phyloP scores from a whole-genome alignment of 495 filamentous ascomycete genomes.

The Neurospora sp. region DNA sequence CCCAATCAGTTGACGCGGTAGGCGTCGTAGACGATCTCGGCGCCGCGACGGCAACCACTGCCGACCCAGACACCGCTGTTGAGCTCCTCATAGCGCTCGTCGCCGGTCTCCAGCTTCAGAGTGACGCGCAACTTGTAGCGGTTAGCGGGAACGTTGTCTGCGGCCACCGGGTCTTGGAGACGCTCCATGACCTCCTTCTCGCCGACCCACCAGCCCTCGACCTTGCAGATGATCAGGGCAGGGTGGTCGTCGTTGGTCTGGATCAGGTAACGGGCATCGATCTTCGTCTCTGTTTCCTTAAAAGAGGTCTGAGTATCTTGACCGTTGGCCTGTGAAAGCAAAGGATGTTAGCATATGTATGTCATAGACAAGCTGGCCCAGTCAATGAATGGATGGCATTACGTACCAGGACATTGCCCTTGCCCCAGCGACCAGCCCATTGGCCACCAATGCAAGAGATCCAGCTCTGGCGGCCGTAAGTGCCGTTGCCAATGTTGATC shows the following conservation, averaged over 20 bases:
- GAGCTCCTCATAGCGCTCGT: conserved; percentile 16
- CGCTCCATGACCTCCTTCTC: conserved; percentile 22
- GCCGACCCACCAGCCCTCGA: conserved; percentile 21
- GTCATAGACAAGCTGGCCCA: background rate
- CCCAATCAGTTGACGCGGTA: conserved; percentile 17
- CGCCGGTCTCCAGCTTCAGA: conserved; percentile 22
- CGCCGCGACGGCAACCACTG: conserved; percentile 19
- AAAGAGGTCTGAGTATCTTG: conserved; percentile 19
- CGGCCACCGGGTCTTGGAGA: conserved; percentile 19
- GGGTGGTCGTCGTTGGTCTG: conserved; percentile 23
- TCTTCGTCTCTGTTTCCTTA: conserved; percentile 15
- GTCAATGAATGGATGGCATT: background rate
- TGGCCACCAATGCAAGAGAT: conserved; percentile 19
- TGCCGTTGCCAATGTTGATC: conserved; percentile 11
- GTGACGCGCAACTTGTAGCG: conserved; percentile 19
- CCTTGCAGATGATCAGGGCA: conserved; percentile 18
- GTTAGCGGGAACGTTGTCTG: conserved; percentile 18
- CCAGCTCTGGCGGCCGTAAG: conserved; percentile 15
- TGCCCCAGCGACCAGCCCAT: conserved; percentile 22
- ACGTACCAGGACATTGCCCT: conserved; percentile 17
- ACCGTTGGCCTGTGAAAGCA: conserved; percentile 11
- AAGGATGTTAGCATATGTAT: background rate
- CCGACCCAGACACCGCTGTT: conserved; percentile 17
- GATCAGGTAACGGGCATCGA: conserved; percentile 19
- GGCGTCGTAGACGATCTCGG: conserved; percentile 25